phyloP scores from a whole-genome alignment of 129 eudicot species.

The Apium graveolens region DNA sequence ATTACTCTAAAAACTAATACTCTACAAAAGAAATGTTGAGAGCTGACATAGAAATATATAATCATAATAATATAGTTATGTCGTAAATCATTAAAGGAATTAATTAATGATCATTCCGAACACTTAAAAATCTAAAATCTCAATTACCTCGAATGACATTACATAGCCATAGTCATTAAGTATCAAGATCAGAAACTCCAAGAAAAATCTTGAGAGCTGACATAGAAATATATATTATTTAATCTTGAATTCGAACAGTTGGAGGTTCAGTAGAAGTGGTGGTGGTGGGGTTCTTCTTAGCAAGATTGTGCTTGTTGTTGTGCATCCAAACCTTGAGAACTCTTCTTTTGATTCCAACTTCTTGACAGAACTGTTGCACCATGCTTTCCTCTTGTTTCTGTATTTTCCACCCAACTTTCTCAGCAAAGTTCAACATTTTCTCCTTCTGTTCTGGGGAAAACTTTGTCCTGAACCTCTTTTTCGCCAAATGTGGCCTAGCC shows the following conservation, averaged over 20 bases:
- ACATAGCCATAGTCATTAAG: background rate
- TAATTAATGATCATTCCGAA: background rate
- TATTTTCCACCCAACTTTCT: conserved; percentile 83
- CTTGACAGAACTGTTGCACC: conserved; percentile 74
- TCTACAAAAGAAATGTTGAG: background rate
- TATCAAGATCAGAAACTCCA: background rate
- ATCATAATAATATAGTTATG: background rate
- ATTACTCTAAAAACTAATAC: background rate
- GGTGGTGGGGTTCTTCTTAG: conserved; percentile 34
- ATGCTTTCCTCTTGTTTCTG: conserved; percentile 75
- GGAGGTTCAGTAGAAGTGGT: conserved; percentile 7
- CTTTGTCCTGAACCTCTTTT: conserved; percentile 82
- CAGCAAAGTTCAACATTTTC: conserved; percentile 75
- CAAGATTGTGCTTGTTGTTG: conserved; percentile 75
- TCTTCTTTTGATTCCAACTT: conserved; percentile 78
- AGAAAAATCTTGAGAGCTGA: background rate
- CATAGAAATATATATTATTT: background rate
- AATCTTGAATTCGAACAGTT: conserved; percentile 20
- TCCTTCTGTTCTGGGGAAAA: conserved; percentile 84
- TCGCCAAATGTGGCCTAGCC: conserved; percentile 33
- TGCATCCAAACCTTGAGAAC: conserved; percentile 94
- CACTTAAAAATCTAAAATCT: background rate
- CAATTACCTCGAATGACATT: background rate
- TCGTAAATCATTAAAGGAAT: background rate
- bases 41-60: background rate